These are phyloP conservation scores for Tricholoma hemisulphureum DNA, from an alignment of 768 basidiomycete species.

Conservation along the genomic window DNA sequence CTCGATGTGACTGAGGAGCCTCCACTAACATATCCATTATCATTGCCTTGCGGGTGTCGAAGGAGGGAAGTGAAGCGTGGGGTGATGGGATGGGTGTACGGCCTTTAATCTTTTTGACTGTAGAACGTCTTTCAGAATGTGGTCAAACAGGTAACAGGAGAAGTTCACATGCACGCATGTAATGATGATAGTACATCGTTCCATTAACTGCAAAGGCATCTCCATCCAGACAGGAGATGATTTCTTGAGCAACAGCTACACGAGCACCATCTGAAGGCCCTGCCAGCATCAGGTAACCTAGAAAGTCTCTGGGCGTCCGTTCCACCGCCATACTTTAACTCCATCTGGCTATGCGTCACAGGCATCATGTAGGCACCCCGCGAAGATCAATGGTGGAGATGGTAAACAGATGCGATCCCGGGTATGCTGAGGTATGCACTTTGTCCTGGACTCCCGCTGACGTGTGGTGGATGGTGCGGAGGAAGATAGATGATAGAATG, in stretches of 20 bases:
- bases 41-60: background rate
- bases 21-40: conserved; percentile 3
- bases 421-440: conserved; percentile 52
- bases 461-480: conserved; percentile 41
- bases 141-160: background rate
- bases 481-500: conserved; percentile 42
- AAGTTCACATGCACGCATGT: conserved; percentile 26
- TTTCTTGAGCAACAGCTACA: background rate
- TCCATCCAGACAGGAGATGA: conserved; percentile 26
- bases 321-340: background rate
- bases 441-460: conserved; percentile 55
- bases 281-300: conserved; percentile 4
- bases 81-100: background rate
- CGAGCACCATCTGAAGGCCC: conserved; percentile 2
- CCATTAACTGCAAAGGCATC: conserved; percentile 18
- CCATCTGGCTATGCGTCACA: background rate
- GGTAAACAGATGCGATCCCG: conserved; percentile 47
- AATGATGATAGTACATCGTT: conserved; percentile 27
- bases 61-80: conserved; percentile 8
- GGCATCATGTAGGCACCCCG: background rate
- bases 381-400: conserved; percentile 44
- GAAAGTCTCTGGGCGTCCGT: conserved; percentile 38
- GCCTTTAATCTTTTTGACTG: background rate
- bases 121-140: background rate
- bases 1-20: conserved; percentile 1